Evolutionary conservation across 176 grass and related monocot genomes (phyloP).

Genomic region (Eragrostis curvula): DNA sequence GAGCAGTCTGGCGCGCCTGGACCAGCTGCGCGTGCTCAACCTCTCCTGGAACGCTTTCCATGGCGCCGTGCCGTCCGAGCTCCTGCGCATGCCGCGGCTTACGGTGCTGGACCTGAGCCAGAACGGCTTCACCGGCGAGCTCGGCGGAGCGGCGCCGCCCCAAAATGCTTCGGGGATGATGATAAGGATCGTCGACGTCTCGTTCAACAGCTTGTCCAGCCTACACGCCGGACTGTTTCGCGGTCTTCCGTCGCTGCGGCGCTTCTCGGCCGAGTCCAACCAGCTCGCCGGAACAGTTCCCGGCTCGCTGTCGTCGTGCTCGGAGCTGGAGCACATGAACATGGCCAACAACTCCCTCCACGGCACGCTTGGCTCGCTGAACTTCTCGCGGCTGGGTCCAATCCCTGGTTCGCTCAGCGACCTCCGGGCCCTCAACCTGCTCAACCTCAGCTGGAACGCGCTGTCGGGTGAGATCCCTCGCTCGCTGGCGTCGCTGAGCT

Average conservation of each 20-base stretch:
- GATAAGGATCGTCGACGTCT: slow-evolving; percentile 41
- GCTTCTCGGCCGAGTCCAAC: slow-evolving; percentile 37
- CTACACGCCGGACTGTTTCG: slow-evolving; percentile 4
- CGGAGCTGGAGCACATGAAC: slow-evolving; percentile 37
- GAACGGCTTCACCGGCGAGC: neutral
- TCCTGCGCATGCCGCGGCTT: too few relatives aligned
- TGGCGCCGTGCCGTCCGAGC: too few relatives aligned
- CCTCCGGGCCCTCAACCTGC: slow-evolving; percentile 38
- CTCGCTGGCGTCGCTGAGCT: slow-evolving; percentile 17
- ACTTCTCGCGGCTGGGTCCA: slow-evolving; percentile 30
- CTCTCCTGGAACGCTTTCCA: too few relatives aligned
- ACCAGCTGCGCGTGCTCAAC: too few relatives aligned
- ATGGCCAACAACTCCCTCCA: slow-evolving; percentile 42
- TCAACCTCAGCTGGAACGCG: slow-evolving; percentile 52
- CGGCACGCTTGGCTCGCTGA: slow-evolving; percentile 19
- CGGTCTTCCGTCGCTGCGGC: neutral
- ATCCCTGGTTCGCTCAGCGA: slow-evolving; percentile 39
- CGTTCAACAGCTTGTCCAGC: slow-evolving; percentile 34
- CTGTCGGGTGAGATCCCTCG: slow-evolving; percentile 34
- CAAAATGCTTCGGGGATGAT: neutral
- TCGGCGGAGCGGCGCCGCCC: too few relatives aligned
- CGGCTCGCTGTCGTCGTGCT: slow-evolving; percentile 12
- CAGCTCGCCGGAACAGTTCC: slow-evolving; percentile 33
- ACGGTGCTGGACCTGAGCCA: slow-evolving; percentile 24
- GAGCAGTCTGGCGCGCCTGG: neutral